Percentiles rank a stretch among this genome's conserved stretches.
Conservation (phyloP, 257 asterid species). For the Solanum ossicruentum region DNA sequence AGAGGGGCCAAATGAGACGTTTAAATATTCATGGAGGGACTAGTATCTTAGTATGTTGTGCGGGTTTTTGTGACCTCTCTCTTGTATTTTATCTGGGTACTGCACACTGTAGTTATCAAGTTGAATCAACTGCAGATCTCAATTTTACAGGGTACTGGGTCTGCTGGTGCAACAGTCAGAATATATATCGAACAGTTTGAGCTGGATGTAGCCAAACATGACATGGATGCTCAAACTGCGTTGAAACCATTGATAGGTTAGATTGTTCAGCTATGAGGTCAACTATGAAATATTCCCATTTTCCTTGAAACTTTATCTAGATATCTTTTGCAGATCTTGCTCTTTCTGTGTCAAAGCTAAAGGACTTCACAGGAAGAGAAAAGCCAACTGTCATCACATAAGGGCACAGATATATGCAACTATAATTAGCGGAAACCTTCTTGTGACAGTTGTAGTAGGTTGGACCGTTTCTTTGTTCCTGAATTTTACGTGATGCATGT, state of each 20-base stretch:
- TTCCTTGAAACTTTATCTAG: background rate
- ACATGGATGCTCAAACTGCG: constrained; percentile 76
- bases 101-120: background rate
- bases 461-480: constrained; percentile 1
- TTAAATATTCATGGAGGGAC: background rate
- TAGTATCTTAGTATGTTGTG: background rate
- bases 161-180: constrained; percentile 95
- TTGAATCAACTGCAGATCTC: background rate
- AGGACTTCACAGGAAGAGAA: constrained; percentile 89
- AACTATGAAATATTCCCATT: background rate
- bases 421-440: background rate
- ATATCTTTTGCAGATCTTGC: constrained; percentile 55
- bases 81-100: background rate
- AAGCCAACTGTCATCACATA: constrained; percentile 94
- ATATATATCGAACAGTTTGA: constrained; percentile 79
- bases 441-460: constrained; percentile 11
- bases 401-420: background rate
- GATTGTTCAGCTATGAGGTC: background rate
- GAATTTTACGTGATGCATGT: background rate
- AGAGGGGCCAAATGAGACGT: background rate
- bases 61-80: background rate
- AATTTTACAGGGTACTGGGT: constrained; percentile 73
- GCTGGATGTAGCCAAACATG: constrained; percentile 70
- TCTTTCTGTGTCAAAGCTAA: constrained; percentile 59
- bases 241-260: constrained; percentile 75